These are phyloP conservation scores for Abortiporus biennis DNA, from an alignment of 1,284 basidiomycete genomes.

Conservation along the genomic window DNA sequence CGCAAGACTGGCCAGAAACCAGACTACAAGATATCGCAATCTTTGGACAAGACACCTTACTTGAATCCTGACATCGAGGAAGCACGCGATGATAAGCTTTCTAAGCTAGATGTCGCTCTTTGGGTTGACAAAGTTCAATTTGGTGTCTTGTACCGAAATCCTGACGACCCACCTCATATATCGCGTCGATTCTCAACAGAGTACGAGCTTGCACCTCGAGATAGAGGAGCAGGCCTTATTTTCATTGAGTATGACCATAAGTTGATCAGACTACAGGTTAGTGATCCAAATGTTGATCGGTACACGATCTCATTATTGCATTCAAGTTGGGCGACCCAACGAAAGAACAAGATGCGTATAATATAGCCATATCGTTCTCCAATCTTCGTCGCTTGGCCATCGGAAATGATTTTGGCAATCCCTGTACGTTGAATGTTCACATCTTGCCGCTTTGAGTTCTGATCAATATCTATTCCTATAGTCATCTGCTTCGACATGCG, in stretches of 20 bases:
- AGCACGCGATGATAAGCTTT: conserved; percentile 40
- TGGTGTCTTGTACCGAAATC: conserved; percentile 42
- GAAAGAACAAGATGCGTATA: conserved; percentile 43
- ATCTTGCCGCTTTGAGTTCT: not conserved
- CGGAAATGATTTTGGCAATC: conserved; percentile 43
- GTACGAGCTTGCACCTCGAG: conserved; percentile 34
- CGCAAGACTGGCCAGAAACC: conserved; percentile 15
- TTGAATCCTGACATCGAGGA: conserved; percentile 55
- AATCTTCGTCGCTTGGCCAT: conserved; percentile 55
- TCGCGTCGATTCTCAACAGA: conserved; percentile 60
- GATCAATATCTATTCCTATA: conserved; percentile 21
- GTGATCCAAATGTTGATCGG: conserved; percentile 14
- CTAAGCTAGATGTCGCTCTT: conserved; percentile 37
- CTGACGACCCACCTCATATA: conserved; percentile 24
- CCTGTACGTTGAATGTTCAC: conserved; percentile 24
- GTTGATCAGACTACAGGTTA: conserved; percentile 51
- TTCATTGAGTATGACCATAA: conserved; percentile 62
- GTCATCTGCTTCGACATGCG: conserved; percentile 61
- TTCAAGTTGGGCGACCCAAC: conserved; percentile 48
- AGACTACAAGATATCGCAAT: conserved; percentile 11
- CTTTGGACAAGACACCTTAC: conserved; percentile 48
- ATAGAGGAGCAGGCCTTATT: conserved; percentile 44
- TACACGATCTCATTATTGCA: no score
- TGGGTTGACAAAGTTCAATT: conserved; percentile 58
- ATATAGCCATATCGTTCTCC: conserved; percentile 47